These are phyloP conservation scores for Teunomyces kruisii DNA, from an alignment of 805 yeast genomes.

Conservation along the genomic window DNA sequence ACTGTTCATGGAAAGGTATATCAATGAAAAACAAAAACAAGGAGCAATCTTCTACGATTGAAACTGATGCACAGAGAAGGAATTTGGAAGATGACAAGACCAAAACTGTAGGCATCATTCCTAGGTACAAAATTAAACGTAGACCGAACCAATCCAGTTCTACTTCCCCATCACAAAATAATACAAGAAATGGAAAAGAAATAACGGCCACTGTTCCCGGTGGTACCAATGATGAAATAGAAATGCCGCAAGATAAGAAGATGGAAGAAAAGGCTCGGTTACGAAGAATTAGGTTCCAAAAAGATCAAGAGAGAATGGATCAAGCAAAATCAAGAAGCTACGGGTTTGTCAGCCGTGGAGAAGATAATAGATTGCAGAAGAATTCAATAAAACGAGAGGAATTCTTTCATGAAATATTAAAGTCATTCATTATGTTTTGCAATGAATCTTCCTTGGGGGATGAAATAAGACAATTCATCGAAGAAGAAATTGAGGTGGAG, in stretches of 20 bases:
- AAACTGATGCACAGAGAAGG: background rate
- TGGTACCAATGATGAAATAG: background rate
- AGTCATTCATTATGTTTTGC: slow-evolving; percentile 31
- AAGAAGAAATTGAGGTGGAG: slow-evolving; percentile 7
- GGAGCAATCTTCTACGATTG: too few relatives aligned
- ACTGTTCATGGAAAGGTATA: too few relatives aligned
- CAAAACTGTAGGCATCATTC: background rate
- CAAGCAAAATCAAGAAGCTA: slow-evolving; percentile 23
- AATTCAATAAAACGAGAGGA: slow-evolving; percentile 42
- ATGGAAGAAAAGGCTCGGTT: background rate
- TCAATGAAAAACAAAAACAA: too few relatives aligned
- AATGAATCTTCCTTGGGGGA: slow-evolving; percentile 13
- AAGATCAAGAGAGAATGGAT: background rate
- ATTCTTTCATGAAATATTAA: slow-evolving; percentile 39
- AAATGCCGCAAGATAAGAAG: background rate
- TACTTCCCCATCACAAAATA: background rate
- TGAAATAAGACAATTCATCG: slow-evolving; percentile 9
- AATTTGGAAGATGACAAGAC: background rate
- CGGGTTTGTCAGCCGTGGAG: slow-evolving; percentile 64
- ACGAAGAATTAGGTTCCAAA: background rate
- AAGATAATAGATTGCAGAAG: slow-evolving; percentile 47
- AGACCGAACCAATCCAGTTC: background rate
- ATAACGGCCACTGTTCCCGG: too few relatives aligned
- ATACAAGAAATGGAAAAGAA: background rate
- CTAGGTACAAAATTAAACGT: slow-evolving; percentile 1